A percentile compares a stretch with the other conserved stretches of the same genome.
These are phyloP conservation scores for Rhynchospora breviuscula DNA, from an alignment of 176 grass and related monocot species.

Conservation along the genomic window DNA sequence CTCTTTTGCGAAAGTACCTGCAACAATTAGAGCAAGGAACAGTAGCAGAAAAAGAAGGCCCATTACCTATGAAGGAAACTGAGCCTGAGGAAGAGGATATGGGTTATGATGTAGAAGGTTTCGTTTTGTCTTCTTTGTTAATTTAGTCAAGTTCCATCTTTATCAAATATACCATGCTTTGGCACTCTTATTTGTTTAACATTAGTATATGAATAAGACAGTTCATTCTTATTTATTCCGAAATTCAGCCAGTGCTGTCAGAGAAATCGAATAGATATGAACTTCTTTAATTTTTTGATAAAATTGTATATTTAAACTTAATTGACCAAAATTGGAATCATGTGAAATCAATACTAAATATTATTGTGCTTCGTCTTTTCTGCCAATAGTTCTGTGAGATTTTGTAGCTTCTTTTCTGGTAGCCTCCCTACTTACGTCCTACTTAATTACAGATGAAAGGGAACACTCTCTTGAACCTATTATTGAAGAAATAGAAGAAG, in stretches of 20 bases:
- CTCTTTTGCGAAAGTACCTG: constrained; percentile 86
- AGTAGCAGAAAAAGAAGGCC: constrained; percentile 29
- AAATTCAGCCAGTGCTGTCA: not conserved
- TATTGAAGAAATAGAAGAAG: constrained; percentile 42
- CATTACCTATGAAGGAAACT: constrained; percentile 40
- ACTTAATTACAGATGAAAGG: constrained; percentile 48
- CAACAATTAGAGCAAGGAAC: constrained; percentile 61
- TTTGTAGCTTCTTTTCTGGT: not conserved
- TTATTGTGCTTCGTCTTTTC: not conserved
- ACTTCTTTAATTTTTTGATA: not conserved
- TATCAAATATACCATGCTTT: not conserved
- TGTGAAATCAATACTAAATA: not conserved
- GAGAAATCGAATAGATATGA: not conserved
- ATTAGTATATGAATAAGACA: not conserved
- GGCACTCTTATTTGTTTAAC: not conserved
- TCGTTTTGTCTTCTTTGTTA: constrained; percentile 31
- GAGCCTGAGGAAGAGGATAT: constrained; percentile 33
- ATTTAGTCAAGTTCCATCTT: constrained; percentile 2
- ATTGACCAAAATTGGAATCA: not conserved
- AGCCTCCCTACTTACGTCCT: not conserved
- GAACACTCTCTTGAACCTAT: constrained; percentile 63
- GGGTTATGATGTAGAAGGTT: constrained; percentile 53
- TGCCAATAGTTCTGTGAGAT: not conserved
- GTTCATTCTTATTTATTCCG: not conserved
- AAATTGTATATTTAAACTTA: not conserved